These are phyloP conservation scores for Nymphaea colorata DNA, from an alignment of 164 flowering plant species.

Conservation along the genomic window DNA sequence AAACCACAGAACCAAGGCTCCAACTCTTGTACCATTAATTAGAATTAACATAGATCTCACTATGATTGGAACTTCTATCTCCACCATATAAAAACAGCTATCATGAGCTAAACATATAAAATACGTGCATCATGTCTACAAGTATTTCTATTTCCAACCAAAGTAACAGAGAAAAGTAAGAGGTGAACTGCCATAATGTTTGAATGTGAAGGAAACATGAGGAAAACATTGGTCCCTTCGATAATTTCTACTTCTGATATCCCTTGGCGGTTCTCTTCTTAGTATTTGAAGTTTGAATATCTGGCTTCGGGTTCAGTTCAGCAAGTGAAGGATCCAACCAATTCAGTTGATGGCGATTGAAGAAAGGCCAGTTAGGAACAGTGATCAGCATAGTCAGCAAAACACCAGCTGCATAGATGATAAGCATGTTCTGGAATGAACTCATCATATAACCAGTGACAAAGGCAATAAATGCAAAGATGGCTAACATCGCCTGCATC, in stretches of 20 bases:
- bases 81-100: too few relatives aligned
- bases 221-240: too few relatives aligned
- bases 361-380: slow-evolving; percentile 89
- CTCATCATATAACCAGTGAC: slow-evolving; percentile 39
- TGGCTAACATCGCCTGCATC: slow-evolving; percentile 76
- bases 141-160: too few relatives aligned
- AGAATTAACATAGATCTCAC: too few relatives aligned
- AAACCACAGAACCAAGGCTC: too few relatives aligned
- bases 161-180: too few relatives aligned
- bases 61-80: too few relatives aligned
- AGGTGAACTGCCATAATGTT: too few relatives aligned
- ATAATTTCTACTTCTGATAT: slow-evolving; percentile 32
- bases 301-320: slow-evolving; percentile 71
- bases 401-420: slow-evolving; percentile 62
- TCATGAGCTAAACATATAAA: too few relatives aligned
- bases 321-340: slow-evolving; percentile 80
- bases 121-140: too few relatives aligned
- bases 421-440: slow-evolving; percentile 67
- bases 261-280: slow-evolving; percentile 55
- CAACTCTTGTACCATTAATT: too few relatives aligned
- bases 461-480: slow-evolving; percentile 50
- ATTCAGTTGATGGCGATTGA: slow-evolving; percentile 69
- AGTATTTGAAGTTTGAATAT: slow-evolving; percentile 9
- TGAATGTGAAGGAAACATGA: too few relatives aligned
- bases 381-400: slow-evolving; percentile 57